Evolutionary conservation across 1,284 basidiomycete genomes (phyloP).

Genomic region (Tilletia setariae): DNA sequence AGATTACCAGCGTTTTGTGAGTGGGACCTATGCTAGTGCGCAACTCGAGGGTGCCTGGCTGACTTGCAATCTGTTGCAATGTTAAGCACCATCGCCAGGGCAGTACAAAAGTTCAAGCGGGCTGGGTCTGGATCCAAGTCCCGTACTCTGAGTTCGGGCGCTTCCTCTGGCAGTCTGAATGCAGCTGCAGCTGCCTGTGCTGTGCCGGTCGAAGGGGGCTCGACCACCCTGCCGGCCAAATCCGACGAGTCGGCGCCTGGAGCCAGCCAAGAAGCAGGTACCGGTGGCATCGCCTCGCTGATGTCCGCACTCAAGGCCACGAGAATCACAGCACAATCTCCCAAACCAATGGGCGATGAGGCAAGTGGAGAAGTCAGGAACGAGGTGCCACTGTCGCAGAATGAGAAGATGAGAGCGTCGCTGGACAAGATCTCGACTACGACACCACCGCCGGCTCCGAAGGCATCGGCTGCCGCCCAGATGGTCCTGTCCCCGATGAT

Average conservation of each 20-base stretch:
- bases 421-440: background rate
- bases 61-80: background rate
- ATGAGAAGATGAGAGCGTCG: background rate
- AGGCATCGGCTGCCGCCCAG: too few relatives aligned
- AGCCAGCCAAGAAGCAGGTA: too few relatives aligned
- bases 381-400: background rate
- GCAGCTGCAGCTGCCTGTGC: too few relatives aligned
- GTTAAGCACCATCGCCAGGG: conserved; percentile 40
- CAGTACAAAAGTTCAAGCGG: conserved; percentile 49
- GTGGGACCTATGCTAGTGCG: conserved; percentile 1
- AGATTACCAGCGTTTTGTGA: conserved; percentile 48
- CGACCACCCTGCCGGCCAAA: too few relatives aligned
- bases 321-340: background rate
- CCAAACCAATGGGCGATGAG: background rate
- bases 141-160: background rate
- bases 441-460: background rate
- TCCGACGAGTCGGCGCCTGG: too few relatives aligned
- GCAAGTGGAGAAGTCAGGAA: background rate
- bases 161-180: background rate
- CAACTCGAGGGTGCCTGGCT: background rate
- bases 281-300: too few relatives aligned
- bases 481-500: background rate
- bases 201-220: too few relatives aligned
- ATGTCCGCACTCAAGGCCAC: too few relatives aligned
- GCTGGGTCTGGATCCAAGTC: conserved; percentile 9